Conservation (phyloP, 345 rosid genomes). For the Citrus unshiu region DNA sequence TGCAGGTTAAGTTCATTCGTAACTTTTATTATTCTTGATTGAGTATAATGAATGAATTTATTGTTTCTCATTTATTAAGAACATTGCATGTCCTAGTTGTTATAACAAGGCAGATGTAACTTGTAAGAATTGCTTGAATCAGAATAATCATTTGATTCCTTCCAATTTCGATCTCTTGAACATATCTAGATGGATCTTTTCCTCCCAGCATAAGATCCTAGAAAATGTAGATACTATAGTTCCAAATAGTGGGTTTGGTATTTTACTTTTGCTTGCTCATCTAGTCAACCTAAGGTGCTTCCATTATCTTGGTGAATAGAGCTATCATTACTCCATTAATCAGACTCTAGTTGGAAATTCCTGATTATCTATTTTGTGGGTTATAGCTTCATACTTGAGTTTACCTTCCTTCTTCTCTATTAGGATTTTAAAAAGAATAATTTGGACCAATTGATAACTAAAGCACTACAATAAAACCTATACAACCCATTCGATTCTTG, state of each 20-base stretch:
- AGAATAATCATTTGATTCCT: not conserved
- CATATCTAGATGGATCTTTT: not conserved
- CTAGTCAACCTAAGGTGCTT: not conserved
- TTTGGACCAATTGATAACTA: not conserved
- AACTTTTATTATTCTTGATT: slow-evolving; percentile 1
- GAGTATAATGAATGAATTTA: not conserved
- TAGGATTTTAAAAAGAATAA: not conserved
- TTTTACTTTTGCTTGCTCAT: not conserved
- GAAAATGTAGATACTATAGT: not conserved
- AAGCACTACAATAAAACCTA: not conserved
- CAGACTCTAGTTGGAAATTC: not conserved
- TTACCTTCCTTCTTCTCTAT: not conserved
- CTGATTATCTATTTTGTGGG: not conserved
- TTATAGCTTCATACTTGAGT: not conserved
- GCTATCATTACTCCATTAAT: not conserved
- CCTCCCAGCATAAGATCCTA: not conserved
- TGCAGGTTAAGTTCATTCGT: slow-evolving; percentile 56
- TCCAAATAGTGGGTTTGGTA: not conserved
- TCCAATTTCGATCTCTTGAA: not conserved
- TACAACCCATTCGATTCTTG: not conserved
- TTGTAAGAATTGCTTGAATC: not conserved
- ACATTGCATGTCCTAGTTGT: not conserved
- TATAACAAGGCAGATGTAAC: not conserved
- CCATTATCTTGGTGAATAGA: not conserved
- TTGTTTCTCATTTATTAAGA: slow-evolving; percentile 1